phyloP scores from a whole-genome alignment of 2,329 filamentous ascomycete genomes.

The Cryphonectria nitschkei region DNA sequence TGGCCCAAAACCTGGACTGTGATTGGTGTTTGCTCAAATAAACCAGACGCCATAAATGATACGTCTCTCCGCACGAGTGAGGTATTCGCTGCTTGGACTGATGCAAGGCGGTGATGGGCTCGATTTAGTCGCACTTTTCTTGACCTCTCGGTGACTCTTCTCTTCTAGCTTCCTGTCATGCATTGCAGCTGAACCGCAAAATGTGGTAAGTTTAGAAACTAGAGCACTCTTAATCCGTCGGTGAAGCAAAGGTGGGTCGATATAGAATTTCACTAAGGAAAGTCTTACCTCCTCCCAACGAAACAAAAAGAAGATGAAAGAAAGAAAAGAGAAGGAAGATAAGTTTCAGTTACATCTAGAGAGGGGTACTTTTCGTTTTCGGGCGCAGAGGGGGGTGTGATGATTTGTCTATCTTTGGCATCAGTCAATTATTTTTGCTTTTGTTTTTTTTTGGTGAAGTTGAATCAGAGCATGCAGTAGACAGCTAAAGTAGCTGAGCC shows the following conservation, averaged over 20 bases:
- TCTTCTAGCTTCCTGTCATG: not conserved
- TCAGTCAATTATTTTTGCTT: not conserved
- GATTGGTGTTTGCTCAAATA: not conserved
- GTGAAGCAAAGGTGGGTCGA: not conserved
- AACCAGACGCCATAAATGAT: not conserved
- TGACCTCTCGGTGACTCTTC: not conserved
- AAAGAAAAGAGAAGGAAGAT: not conserved
- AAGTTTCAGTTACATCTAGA: not conserved
- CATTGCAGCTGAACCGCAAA: not conserved
- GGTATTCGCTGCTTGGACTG: not conserved
- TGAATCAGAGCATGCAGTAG: not conserved
- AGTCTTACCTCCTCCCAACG: not conserved
- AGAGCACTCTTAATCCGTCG: not conserved
- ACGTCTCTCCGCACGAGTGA: not conserved
- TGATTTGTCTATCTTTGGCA: not conserved
- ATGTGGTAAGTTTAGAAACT: not conserved
- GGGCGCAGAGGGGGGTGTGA: not conserved
- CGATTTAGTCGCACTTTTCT: not conserved
- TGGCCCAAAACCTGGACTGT: not conserved
- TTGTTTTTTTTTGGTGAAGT: not conserved
- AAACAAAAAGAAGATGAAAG: not conserved
- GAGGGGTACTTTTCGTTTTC: not conserved
- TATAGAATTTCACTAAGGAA: not conserved
- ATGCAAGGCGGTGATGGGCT: not conserved
- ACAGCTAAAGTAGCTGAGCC: not conserved